Evolutionary conservation across 2,329 filamentous ascomycete genomes (phyloP).

Genomic region (Verticillium dahliae): DNA sequence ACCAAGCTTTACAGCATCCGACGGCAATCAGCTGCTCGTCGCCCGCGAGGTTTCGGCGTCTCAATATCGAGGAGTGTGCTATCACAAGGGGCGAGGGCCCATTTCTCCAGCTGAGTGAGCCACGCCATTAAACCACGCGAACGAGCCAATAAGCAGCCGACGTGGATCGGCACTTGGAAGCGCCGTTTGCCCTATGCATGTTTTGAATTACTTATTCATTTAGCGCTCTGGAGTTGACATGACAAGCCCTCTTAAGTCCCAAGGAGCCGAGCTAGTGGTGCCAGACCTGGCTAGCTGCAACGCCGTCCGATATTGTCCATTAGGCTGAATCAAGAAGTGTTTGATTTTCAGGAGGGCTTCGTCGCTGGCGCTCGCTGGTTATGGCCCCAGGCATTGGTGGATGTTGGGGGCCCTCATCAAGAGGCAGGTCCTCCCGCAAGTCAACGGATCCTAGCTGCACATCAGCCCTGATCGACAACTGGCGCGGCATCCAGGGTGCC

Average conservation of each 20-base stretch:
- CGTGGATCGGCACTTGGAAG: neutral
- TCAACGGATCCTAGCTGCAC: conserved; percentile 3
- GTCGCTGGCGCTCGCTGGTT: neutral
- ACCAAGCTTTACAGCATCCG: neutral
- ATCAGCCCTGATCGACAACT: conserved; percentile 10
- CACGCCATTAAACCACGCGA: neutral
- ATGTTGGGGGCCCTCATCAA: neutral
- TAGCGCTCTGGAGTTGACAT: neutral
- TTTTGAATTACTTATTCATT: neutral
- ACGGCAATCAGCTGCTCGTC: neutral
- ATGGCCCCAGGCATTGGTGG: neutral
- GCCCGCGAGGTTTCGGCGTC: neutral
- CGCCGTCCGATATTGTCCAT: neutral
- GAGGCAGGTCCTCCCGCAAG: neutral
- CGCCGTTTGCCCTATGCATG: neutral
- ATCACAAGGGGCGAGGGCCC: neutral
- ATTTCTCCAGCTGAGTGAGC: neutral
- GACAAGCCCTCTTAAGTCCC: neutral
- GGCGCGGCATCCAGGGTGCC: neutral
- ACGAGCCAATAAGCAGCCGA: neutral
- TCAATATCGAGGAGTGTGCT: neutral
- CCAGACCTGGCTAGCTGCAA: neutral
- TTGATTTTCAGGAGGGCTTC: neutral
- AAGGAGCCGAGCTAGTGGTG: neutral
- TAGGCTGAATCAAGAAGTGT: neutral